phyloP scores from a whole-genome alignment of 23 red algal species.

The Gracilaria domingensis region DNA sequence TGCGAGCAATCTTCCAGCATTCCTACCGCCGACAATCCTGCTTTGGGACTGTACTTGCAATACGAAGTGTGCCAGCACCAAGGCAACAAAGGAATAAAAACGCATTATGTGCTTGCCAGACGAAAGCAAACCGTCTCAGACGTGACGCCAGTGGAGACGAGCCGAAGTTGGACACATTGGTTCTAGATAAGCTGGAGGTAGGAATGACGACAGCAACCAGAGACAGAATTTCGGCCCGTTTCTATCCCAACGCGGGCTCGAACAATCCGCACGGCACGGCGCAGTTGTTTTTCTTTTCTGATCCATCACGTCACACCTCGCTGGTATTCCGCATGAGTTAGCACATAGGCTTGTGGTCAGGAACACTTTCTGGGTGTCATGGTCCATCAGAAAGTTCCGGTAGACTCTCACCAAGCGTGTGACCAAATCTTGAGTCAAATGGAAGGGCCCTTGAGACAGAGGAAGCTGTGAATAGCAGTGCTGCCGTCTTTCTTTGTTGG shows the following conservation, averaged over 20 bases:
- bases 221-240: slow-evolving; percentile 9
- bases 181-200: not conserved
- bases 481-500: not conserved
- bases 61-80: not conserved
- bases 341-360: not conserved
- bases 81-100: not conserved
- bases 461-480: not conserved
- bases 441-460: not conserved
- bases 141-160: not conserved
- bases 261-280: not conserved
- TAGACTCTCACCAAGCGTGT: not conserved
- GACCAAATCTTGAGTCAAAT: not conserved
- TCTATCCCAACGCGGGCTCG: not conserved
- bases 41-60: not conserved
- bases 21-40: slow-evolving; percentile 56
- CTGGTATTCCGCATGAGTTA: not conserved
- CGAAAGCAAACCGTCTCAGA: not conserved
- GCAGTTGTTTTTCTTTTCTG: slow-evolving; percentile 19
- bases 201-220: not conserved
- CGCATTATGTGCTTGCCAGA: not conserved
- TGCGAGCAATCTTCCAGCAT: slow-evolving; percentile 36
- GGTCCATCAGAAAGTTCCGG: not conserved
- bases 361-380: not conserved
- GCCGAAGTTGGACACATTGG: not conserved
- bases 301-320: not conserved